Evolutionary conservation across 129 eudicot species (phyloP).

Genomic region (Artemisia tridentata): DNA sequence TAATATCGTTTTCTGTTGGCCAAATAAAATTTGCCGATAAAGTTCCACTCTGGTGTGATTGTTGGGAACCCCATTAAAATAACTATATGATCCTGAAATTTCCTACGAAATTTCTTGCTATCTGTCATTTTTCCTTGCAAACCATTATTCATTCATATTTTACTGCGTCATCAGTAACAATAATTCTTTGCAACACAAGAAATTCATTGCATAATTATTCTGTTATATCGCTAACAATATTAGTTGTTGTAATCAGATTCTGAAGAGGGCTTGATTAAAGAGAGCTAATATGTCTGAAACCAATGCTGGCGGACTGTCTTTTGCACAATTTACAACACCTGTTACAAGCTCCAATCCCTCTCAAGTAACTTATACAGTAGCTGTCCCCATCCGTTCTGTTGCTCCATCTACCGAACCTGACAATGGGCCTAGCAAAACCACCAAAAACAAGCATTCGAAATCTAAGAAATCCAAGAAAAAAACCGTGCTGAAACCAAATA

Average conservation of each 20-base stretch:
- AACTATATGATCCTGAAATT: too few species aligned
- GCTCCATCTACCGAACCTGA: constrained; percentile 33
- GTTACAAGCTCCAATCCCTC: neutral
- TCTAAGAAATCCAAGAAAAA: constrained; percentile 30
- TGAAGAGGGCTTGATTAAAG: neutral
- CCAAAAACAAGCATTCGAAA: constrained; percentile 32
- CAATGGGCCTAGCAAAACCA: constrained; percentile 16
- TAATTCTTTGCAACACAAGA: neutral
- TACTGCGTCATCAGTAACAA: too few species aligned
- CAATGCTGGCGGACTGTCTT: constrained; percentile 20
- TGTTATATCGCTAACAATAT: neutral
- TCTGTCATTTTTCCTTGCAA: too few species aligned
- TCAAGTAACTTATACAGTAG: constrained; percentile 34
- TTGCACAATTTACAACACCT: constrained; percentile 8
- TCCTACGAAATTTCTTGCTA: too few species aligned
- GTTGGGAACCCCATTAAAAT: too few species aligned
- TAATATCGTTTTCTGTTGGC: too few species aligned
- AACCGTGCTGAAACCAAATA: constrained; percentile 19
- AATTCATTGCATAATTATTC: neutral
- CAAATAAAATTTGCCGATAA: too few species aligned
- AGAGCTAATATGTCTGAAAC: constrained; percentile 22
- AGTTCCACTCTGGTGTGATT: too few species aligned
- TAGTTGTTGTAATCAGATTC: neutral
- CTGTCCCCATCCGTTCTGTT: constrained; percentile 47
- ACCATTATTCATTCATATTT: too few species aligned